Conservation (phyloP, 2,329 filamentous ascomycete genomes). For the Trichoderma polysporum region DNA sequence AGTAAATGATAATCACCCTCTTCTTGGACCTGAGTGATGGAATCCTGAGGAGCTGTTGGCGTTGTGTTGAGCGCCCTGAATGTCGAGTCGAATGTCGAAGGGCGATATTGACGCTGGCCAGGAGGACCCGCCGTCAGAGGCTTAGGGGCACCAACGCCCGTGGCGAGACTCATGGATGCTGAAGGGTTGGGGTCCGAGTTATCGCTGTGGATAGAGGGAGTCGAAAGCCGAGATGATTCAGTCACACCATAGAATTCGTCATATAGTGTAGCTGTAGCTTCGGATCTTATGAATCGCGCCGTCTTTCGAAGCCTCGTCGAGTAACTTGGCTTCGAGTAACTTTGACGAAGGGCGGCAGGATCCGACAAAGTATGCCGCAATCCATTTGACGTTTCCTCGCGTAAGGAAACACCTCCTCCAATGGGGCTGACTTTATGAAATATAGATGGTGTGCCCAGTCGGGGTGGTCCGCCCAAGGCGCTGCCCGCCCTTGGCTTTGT, state of each 20-base stretch:
- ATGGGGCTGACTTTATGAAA: not conserved
- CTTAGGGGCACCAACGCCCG: slow-evolving; percentile 44
- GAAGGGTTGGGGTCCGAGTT: slow-evolving; percentile 22
- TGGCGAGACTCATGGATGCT: slow-evolving; percentile 30
- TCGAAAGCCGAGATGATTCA: slow-evolving; percentile 15
- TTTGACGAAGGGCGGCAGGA: slow-evolving; percentile 11
- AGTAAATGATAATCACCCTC: not conserved
- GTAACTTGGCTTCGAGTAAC: too few species aligned
- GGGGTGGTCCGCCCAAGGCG: not conserved
- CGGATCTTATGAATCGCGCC: not conserved
- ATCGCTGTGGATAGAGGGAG: slow-evolving; percentile 22
- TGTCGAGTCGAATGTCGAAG: slow-evolving; percentile 43
- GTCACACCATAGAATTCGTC: not conserved
- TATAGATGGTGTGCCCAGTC: not conserved
- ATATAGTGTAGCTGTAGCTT: not conserved
- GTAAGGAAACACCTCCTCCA: not conserved
- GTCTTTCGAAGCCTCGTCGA: slow-evolving; percentile 12
- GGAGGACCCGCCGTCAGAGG: slow-evolving; percentile 57
- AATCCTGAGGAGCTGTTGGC: not conserved
- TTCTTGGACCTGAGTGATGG: not conserved
- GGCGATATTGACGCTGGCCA: slow-evolving; percentile 50
- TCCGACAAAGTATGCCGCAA: slow-evolving; percentile 22
- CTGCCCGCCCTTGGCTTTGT: slow-evolving; percentile 27
- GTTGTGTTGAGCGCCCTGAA: slow-evolving; percentile 36
- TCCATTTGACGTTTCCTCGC: not conserved